phyloP scores from a whole-genome alignment of 2,329 filamentous ascomycete species.

The Paraphoma chrysanthemicola region DNA sequence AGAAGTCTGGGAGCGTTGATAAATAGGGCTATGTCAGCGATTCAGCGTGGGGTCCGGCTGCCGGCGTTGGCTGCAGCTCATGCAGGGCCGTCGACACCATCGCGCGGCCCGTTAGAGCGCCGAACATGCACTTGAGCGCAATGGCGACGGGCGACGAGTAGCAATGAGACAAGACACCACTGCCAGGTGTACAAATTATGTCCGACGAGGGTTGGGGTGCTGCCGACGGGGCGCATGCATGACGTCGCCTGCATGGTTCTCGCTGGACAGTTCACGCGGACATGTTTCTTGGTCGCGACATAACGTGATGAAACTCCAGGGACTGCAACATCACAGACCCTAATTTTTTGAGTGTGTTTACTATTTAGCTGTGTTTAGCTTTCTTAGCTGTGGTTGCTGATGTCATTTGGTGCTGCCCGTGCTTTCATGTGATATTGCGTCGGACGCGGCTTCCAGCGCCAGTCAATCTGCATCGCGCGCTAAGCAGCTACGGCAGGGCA shows the following conservation, averaged over 20 bases:
- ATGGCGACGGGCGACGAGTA: not conserved
- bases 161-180: not conserved
- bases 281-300: no score
- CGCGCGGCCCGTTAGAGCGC: conserved; percentile 3
- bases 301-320: not conserved
- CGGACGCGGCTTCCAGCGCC: no score
- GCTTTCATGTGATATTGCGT: no score
- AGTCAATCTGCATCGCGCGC: not conserved
- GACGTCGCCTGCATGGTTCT: conserved; percentile 1
- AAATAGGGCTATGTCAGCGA: conserved; percentile 1
- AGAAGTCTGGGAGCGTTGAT: no score
- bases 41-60: conserved; percentile 4
- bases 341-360: not conserved
- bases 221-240: no score
- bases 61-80: not conserved
- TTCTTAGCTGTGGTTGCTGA: no score
- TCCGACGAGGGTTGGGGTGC: not conserved
- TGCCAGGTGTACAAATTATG: not conserved
- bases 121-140: not conserved
- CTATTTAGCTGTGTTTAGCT: no score
- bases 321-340: not conserved
- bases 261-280: not conserved
- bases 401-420: no score
- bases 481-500: no score
- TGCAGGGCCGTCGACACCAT: conserved; percentile 2